These are phyloP conservation scores for Polygonum aviculare DNA, from an alignment of 148 eudicot genomes.

Conservation along the genomic window DNA sequence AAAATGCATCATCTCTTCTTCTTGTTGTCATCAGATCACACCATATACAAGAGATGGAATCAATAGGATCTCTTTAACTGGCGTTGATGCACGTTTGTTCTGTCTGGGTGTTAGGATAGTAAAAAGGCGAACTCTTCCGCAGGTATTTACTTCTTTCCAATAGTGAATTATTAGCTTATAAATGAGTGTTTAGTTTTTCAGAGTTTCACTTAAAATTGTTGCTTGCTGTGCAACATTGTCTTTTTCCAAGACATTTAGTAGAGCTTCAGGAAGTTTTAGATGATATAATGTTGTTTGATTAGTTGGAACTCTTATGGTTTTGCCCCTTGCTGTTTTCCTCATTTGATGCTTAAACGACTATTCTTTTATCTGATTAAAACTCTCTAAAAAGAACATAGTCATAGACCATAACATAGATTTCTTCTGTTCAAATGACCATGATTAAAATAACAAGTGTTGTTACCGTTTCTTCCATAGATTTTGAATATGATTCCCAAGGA, in stretches of 20 bases:
- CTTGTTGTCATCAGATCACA: constrained; percentile 37
- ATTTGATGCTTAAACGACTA: too few species aligned
- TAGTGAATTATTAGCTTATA: neutral
- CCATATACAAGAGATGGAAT: constrained; percentile 48
- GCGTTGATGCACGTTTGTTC: constrained; percentile 58
- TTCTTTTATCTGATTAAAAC: neutral
- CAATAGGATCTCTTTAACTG: constrained; percentile 57
- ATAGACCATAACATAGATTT: too few species aligned
- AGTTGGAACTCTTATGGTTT: neutral
- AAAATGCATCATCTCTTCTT: neutral
- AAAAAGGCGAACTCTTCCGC: constrained; percentile 43
- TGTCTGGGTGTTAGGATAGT: constrained; percentile 64
- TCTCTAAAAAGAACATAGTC: too few species aligned
- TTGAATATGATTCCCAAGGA: constrained; percentile 50
- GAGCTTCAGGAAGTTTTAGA: neutral
- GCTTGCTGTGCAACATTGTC: neutral
- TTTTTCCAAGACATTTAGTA: neutral
- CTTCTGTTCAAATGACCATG: too few species aligned
- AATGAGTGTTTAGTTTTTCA: neutral
- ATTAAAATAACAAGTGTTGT: neutral
- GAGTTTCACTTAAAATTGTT: neutral
- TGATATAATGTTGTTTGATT: neutral
- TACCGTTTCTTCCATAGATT: constrained; percentile 26
- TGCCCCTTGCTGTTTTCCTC: too few species aligned
- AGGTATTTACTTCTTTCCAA: constrained; percentile 25